Evolutionary conservation across 257 asterid species (phyloP).

Genomic region (Solanum sitiens): DNA sequence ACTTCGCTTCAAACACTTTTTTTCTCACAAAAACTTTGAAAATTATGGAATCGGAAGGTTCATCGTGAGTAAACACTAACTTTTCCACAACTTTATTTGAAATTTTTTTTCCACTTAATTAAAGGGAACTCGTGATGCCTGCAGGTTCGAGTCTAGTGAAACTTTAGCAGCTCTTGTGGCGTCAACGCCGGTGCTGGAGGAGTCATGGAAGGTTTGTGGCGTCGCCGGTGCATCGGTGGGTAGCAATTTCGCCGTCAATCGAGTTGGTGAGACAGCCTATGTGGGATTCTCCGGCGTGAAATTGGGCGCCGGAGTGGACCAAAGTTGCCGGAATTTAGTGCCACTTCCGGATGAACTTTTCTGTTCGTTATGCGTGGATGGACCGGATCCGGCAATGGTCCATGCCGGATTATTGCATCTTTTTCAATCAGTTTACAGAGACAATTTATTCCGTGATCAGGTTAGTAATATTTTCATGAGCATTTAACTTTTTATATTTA

Average conservation of each 20-base stretch:
- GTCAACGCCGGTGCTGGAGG: slow-evolving; percentile 68
- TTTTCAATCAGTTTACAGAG: slow-evolving; percentile 26
- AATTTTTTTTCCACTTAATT: not conserved
- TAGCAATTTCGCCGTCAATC: slow-evolving; percentile 24
- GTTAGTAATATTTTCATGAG: slow-evolving; percentile 15
- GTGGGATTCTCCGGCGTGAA: slow-evolving; percentile 71
- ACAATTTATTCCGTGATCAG: slow-evolving; percentile 35
- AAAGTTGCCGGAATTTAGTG: slow-evolving; percentile 34
- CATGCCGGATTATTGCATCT: slow-evolving; percentile 53
- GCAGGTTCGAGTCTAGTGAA: slow-evolving; percentile 83
- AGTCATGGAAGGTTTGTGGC: slow-evolving; percentile 59
- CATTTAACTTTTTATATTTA: too few relatives aligned
- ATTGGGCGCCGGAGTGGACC: slow-evolving; percentile 26
- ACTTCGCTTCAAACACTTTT: not conserved
- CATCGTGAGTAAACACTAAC: slow-evolving; percentile 28
- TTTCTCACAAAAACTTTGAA: not conserved
- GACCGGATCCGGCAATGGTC: slow-evolving; percentile 38
- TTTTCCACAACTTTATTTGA: not conserved
- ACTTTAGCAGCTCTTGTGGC: slow-evolving; percentile 64
- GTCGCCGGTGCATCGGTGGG: slow-evolving; percentile 34
- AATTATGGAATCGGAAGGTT: slow-evolving; percentile 46
- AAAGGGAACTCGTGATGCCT: not conserved
- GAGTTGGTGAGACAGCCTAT: slow-evolving; percentile 37
- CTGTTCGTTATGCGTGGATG: slow-evolving; percentile 11
- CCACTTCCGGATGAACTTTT: slow-evolving; percentile 35